Base-by-base conservation (phyloP, 2,329 filamentous ascomycete species). In the Fusarium oxysporum region DNA sequence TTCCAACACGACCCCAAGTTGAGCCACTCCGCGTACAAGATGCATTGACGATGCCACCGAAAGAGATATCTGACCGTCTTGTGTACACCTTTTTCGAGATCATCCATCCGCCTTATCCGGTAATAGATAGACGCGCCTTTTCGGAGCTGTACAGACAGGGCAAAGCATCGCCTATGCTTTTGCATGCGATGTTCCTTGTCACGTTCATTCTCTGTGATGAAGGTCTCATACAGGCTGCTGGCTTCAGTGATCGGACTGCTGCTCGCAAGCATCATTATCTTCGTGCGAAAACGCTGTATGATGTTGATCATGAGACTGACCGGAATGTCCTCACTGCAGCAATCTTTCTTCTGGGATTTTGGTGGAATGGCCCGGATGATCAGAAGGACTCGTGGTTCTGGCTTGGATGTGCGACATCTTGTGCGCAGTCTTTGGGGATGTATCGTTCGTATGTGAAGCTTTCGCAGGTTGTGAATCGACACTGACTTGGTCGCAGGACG, bases 321-420 rank as follows among this genome's bases (percentile, higher is more conserved):
- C 32, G 61, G 0, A 51, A 55, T 8, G 10, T 45, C 6, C 33
- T 76, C 1, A 64, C 58, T 0, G 65, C 71, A 12, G 51, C 71
- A 1, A 35, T 76, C 1, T 50, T 63, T n/a, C 58, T 76, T 4
- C 12, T 76, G 2, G 65, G 73, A 0, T 76, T 76, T 3, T 76
- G 73, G 73, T 76, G 73, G 73, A 63, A 68, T 13, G 71, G 73
- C 0, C 73, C 73, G 0, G 61, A 73, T 7, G 73, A 76, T n/a
- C 73, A 76, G 33, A 76, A 76, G 1, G 73, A 76, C 8, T 38
- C 71, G 0, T 76, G 73, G 73, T 74, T 68, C 5, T 76, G 73
- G 73, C 14, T 65, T 6, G 73, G 73, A 0, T 76, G 73, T 43
- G 68, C 73, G 1, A 71, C 70, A 0, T 72, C 68, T 10, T 62